phyloP scores from a whole-genome alignment of 1,284 basidiomycete species.

The Lignosus rhinocerotis region DNA sequence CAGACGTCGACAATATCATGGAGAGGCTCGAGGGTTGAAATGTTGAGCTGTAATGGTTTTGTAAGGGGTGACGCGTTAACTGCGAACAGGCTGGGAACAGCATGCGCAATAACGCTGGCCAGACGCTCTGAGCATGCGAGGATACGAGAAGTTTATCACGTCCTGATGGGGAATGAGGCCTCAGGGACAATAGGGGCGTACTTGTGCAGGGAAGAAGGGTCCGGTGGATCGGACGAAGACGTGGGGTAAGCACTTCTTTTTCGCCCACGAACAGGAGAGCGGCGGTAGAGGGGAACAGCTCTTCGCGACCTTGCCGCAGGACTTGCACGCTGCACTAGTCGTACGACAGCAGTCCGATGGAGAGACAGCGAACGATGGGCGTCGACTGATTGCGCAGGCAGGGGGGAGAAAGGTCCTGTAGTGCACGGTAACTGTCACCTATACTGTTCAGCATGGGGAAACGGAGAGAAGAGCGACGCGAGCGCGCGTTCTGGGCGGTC shows the following conservation, averaged over 20 bases:
- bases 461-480: no score
- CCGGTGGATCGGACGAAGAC: slow-evolving; percentile 13
- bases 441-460: no score
- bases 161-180: neutral
- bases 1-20: slow-evolving; percentile 7
- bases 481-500: neutral
- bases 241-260: slow-evolving; percentile 6
- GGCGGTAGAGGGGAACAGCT: slow-evolving; percentile 18
- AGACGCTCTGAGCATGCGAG: slow-evolving; percentile 2
- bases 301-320: neutral
- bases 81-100: neutral
- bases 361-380: neutral
- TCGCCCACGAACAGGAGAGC: slow-evolving; percentile 7
- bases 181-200: slow-evolving; percentile 8
- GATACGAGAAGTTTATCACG: slow-evolving; percentile 15
- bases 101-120: neutral
- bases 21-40: slow-evolving; percentile 2
- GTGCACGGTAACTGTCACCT: no score
- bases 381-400: neutral
- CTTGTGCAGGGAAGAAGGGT: slow-evolving; percentile 6
- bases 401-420: neutral
- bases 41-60: neutral
- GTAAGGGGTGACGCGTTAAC: neutral
- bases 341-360: slow-evolving; percentile 1
- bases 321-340: slow-evolving; percentile 3